phyloP scores from a whole-genome alignment of 805 yeast species.

The Saccharomyces paradoxus region DNA sequence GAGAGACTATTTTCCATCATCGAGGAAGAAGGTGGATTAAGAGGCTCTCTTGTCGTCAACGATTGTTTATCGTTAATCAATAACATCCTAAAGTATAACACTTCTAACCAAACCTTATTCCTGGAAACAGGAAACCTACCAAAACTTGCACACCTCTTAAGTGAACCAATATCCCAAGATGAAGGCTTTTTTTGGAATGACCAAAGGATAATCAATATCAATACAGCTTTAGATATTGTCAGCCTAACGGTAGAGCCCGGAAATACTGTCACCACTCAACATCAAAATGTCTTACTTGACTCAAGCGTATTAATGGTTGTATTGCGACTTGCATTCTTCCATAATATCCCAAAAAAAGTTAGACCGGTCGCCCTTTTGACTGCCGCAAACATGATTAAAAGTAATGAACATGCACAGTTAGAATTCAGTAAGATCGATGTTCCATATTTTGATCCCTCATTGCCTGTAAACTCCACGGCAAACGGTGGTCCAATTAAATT shows the following conservation, averaged over 20 bases:
- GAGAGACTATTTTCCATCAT: slow-evolving; percentile 74
- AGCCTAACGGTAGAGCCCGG: slow-evolving; percentile 66
- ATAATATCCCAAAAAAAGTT: slow-evolving; percentile 53
- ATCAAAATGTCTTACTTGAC: slow-evolving; percentile 54
- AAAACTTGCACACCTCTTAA: slow-evolving; percentile 51
- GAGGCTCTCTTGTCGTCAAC: slow-evolving; percentile 84
- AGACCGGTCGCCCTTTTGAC: slow-evolving; percentile 64
- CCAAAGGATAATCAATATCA: slow-evolving; percentile 61
- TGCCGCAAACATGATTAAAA: slow-evolving; percentile 66
- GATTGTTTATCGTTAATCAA: slow-evolving; percentile 75
- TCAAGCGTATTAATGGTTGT: slow-evolving; percentile 60
- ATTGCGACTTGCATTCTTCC: slow-evolving; percentile 62
- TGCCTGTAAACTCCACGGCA: slow-evolving; percentile 31
- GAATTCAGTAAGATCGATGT: slow-evolving; percentile 79
- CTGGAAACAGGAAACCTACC: slow-evolving; percentile 76
- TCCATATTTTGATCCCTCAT: slow-evolving; percentile 77
- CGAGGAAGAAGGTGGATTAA: slow-evolving; percentile 78
- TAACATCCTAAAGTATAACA: slow-evolving; percentile 69
- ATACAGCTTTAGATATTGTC: slow-evolving; percentile 62
- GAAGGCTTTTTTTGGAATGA: slow-evolving; percentile 61
- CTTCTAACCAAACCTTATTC: slow-evolving; percentile 83
- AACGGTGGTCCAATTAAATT: slow-evolving; percentile 20
- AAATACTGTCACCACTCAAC: slow-evolving; percentile 49
- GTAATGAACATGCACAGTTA: slow-evolving; percentile 58
- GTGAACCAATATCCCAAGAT: slow-evolving; percentile 47